These are phyloP conservation scores for Magnaporthiopsis rhizophila DNA, from an alignment of 2,329 filamentous ascomycete genomes.

Conservation along the genomic window DNA sequence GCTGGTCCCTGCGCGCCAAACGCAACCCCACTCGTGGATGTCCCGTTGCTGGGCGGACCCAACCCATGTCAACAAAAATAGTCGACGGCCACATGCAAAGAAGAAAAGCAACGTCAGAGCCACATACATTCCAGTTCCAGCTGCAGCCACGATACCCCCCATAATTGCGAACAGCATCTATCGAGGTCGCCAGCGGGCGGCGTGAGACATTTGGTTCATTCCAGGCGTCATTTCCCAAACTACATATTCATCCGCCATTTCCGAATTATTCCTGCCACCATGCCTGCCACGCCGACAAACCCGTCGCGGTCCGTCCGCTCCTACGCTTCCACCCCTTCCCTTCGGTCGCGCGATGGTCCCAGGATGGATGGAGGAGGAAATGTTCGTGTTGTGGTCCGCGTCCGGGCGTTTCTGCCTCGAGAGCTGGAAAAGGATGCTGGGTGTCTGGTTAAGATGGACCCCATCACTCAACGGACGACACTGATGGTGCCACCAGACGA, in stretches of 20 bases:
- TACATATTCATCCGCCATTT: neutral
- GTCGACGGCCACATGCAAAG: neutral
- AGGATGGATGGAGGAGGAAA: constrained; percentile 62
- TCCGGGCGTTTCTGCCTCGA: constrained; percentile 70
- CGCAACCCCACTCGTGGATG: neutral
- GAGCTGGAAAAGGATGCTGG: constrained; percentile 73
- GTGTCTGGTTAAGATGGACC: constrained; percentile 90
- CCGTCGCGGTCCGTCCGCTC: constrained; percentile 39
- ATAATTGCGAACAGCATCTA: neutral
- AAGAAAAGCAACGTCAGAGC: neutral
- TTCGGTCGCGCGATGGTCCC: constrained; percentile 64
- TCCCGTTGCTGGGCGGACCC: neutral
- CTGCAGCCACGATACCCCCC: neutral
- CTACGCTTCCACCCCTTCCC: constrained; percentile 69
- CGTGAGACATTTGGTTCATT: neutral
- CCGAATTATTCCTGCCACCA: neutral
- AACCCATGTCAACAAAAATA: constrained; percentile 1
- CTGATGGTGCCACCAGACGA: constrained; percentile 47
- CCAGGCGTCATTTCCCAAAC: neutral
- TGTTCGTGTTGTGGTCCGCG: constrained; percentile 74
- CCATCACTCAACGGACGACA: constrained; percentile 74
- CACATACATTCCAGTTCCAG: neutral
- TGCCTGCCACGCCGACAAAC: constrained; percentile 6
- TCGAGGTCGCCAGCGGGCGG: neutral
- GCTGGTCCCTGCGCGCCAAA: neutral